A percentile compares a stretch with the other conserved stretches of the same genome.
Evolutionary conservation across 2,329 filamentous ascomycete genomes (phyloP).

Genomic region (Hypoxylon sp.): DNA sequence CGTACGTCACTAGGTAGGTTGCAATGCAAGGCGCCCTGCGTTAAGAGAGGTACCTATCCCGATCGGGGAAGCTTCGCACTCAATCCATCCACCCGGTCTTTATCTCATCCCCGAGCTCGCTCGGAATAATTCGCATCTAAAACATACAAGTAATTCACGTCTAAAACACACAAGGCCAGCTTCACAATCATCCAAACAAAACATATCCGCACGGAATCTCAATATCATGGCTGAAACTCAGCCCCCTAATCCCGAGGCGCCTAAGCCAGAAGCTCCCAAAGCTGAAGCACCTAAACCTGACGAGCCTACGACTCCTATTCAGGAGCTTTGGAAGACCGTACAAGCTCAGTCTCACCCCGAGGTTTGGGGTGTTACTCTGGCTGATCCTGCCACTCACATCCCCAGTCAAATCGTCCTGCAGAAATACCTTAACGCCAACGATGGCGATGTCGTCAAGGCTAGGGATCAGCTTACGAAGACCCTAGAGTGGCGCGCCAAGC

Average conservation of each 20-base stretch:
- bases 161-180: neutral
- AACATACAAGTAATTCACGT: neutral
- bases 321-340: conserved; percentile 50
- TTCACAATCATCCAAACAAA: neutral
- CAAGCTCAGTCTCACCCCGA: conserved; percentile 69
- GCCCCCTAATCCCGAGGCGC: conserved; percentile 30
- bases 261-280: conserved; percentile 35
- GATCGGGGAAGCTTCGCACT: conserved; percentile 35
- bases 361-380: conserved; percentile 87
- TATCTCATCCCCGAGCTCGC: conserved; percentile 15
- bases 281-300: conserved; percentile 43
- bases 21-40: conserved; percentile 21
- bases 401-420: conserved; percentile 88
- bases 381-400: conserved; percentile 65
- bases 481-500: conserved; percentile 84
- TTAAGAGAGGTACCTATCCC: conserved; percentile 28
- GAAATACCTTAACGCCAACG: conserved; percentile 94
- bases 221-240: conserved; percentile 36
- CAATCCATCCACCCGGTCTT: no score
- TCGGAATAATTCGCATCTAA: neutral
- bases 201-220: neutral
- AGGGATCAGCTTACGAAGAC: conserved; percentile 83
- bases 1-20: conserved; percentile 8
- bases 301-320: conserved; percentile 47
- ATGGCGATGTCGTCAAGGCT: conserved; percentile 78